Base-by-base conservation (phyloP, 2,329 filamentous ascomycete genomes). In the Trichoderma simmonsii region DNA sequence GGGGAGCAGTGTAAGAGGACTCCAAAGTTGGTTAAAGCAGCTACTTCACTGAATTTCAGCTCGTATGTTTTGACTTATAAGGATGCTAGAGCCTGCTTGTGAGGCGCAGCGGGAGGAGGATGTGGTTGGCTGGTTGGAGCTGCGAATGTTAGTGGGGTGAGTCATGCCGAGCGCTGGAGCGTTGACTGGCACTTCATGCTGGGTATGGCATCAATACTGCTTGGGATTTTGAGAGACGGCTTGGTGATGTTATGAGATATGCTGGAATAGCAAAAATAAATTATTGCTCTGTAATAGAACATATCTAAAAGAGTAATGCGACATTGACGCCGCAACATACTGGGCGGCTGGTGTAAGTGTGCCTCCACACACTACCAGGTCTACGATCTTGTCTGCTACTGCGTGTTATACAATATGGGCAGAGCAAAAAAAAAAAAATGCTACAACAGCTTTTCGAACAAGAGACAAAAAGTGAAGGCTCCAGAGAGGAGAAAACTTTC, bases 51-150 rank as follows among this genome's bases (percentile, higher is more conserved):
- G 62, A 3, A 15, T 11, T 14, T 43, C 12, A 30, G 9, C 26
- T 32, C n/a, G 9, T 71, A 30, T 43, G 26, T 68, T 71, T 71
- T 68, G n/a, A 8, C 8, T 67, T 68, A 71, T 71, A 71, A 7
- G 18, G 9, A 14, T 7, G 1, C 12, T n/a, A 11, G 12, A 15
- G 21, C 36, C 36, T 39, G 3, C 6, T 2, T n/a, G 15, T 26
- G 15, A n/a, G 43, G 30, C 8, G 6, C 11, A 56, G 26, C 26
- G 21, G 28, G 24, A 12, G 28, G 24, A 12, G 36, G 18, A 2
- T 14, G 24, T 30, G 18, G 24, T 60, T 60, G 43, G 63, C 15
- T 36, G 21, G 14, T 39, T 18, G 36, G 36, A 39, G 36, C 15
- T 39, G 6, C 36, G 18, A 34, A 26, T 28, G 43, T 12, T 11